phyloP scores from a whole-genome alignment of 345 rosid genomes.

The Salix arbutifolia region DNA sequence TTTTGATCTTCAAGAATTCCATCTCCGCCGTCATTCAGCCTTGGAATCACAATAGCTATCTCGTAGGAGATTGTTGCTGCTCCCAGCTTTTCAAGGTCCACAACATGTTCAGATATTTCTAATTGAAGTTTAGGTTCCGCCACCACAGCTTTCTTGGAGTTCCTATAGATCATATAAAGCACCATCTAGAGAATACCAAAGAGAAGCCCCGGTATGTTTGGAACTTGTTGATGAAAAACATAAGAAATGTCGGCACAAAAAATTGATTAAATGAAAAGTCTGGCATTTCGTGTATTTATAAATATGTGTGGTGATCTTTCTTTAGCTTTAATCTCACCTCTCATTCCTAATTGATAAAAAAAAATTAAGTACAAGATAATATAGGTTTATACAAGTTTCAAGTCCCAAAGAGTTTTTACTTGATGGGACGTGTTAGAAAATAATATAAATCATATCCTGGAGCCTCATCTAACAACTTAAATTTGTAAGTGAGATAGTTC shows the following conservation, averaged over 20 bases:
- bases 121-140: slow-evolving; percentile 36
- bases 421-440: too few relatives aligned
- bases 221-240: slow-evolving; percentile 39
- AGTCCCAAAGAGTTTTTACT: too few relatives aligned
- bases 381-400: too few relatives aligned
- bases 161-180: slow-evolving; percentile 67
- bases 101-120: slow-evolving; percentile 32
- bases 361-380: too few relatives aligned
- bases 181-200: slow-evolving; percentile 71
- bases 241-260: not conserved
- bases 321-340: slow-evolving; percentile 10
- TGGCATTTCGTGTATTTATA: not conserved
- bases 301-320: slow-evolving; percentile 30
- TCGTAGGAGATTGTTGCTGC: not conserved
- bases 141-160: slow-evolving; percentile 31
- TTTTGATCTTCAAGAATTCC: not conserved
- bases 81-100: slow-evolving; percentile 14
- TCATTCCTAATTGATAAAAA: too few relatives aligned
- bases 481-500: too few relatives aligned
- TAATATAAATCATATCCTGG: too few relatives aligned
- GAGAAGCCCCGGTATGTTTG: slow-evolving; percentile 67
- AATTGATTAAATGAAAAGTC: not conserved
- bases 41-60: not conserved
- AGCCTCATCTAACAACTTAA: too few relatives aligned
- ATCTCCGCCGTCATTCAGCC: not conserved